Evolutionary conservation across 805 yeast species (phyloP), one percentile per base, ranked within the genome.

Genomic region (Monosporozyma aerobia): DNA sequence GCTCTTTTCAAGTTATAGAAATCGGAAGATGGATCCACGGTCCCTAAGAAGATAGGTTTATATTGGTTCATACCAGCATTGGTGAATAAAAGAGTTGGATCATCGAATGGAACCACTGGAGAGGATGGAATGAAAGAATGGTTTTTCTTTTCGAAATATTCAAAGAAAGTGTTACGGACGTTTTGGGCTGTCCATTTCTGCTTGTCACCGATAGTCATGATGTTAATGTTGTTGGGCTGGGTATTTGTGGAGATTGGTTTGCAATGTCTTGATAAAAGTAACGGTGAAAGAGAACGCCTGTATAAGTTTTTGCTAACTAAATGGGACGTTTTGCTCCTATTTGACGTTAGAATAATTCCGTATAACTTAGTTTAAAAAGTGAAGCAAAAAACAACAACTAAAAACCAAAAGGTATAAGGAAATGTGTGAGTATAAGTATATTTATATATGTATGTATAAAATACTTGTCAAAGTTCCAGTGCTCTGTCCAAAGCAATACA

Each of bases 1-100:
- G 99, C 97, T 60, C 97, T 80, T 66, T 85, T 88, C 70, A 94
- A 77, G 58, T 77, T 75, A 62, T 89, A 84, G 65, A 92, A 86
- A 48, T 90, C 94, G 45, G 94, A 83, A 23, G 92, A 76, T 33
- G 99, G 99, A 62, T 94, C 98, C 47, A 90, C 97, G 9, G 97
- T 90, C 52, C 99, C 99, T 65, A 90, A 76, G 70, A 94, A 94
- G 61, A 94, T 94, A 13, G 99, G 96, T 72, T 94, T 94, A 73
- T 90, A 94, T 76, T 94, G 99, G 74, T 94, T 94, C 99, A 94
- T 94, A 73, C 98, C 99, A 54, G 99, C 99, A 69, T 94, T 94
- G 67, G 99, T 96, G 68, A 94, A 94, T 57, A 94, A 76, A 56
- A 94, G 78, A 27, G 98, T 92, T 50, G 99, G 99, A 69, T 94